Percentiles rank a stretch among this genome's conserved stretches.
Evolutionary conservation across 345 rosid species (phyloP).

Genomic region (Salix suchowensis): DNA sequence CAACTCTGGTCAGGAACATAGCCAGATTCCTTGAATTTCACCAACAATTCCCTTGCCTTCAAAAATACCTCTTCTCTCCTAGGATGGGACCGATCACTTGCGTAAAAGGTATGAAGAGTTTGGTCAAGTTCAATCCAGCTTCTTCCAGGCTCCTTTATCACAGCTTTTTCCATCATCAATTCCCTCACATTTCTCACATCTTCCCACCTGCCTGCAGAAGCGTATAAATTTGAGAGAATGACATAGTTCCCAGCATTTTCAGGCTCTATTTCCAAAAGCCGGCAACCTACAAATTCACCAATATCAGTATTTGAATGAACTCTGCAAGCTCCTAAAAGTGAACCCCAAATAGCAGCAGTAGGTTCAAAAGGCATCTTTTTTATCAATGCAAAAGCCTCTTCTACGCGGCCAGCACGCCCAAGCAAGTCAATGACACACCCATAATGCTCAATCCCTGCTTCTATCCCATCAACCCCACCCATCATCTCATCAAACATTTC

Average conservation of each 20-base stretch:
- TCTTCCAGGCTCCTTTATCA: conserved; percentile 78
- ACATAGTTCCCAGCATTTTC: conserved; percentile 81
- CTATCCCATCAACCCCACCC: conserved; percentile 38
- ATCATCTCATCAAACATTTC: conserved; percentile 52
- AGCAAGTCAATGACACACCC: conserved; percentile 85
- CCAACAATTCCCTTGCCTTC: conserved; percentile 48
- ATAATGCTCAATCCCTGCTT: conserved; percentile 68
- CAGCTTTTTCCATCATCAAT: conserved; percentile 66
- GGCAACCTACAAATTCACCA: conserved; percentile 57
- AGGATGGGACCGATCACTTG: conserved; percentile 73
- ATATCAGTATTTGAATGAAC: conserved; percentile 65
- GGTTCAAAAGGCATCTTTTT: conserved; percentile 69
- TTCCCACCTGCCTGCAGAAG: conserved; percentile 83
- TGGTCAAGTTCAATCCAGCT: conserved; percentile 79
- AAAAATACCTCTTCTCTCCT: conserved; percentile 57
- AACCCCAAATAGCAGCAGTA: conserved; percentile 75
- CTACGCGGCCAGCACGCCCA: conserved; percentile 76
- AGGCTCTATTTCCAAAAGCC: conserved; percentile 67
- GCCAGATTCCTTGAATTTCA: conserved; percentile 70
- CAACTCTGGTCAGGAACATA: conserved; percentile 76
- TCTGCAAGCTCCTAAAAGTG: conserved; percentile 81
- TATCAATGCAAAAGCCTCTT: conserved; percentile 57
- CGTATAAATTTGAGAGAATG: conserved; percentile 76
- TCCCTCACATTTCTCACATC: conserved; percentile 59
- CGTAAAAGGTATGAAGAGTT: conserved; percentile 69